These are phyloP conservation scores for Oemleria cerasiformis DNA, from an alignment of 306 rosid species.

Conservation along the genomic window DNA sequence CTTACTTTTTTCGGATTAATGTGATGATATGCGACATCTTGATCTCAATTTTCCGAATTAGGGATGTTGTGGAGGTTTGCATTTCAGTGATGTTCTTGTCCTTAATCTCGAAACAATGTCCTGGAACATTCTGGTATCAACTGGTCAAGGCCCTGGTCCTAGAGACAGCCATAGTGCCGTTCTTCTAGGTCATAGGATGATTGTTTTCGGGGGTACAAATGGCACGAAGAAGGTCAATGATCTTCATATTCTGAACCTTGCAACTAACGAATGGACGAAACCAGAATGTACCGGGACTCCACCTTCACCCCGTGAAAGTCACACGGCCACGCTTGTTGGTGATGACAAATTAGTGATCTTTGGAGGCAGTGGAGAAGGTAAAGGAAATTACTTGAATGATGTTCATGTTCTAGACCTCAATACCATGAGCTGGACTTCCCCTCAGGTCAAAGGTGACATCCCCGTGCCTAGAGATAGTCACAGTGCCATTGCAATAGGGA, in stretches of 20 bases:
- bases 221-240: slow-evolving; percentile 88
- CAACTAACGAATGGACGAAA: slow-evolving; percentile 61
- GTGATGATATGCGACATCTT: background rate
- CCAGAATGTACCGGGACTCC: slow-evolving; percentile 72
- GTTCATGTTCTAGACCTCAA: slow-evolving; percentile 68
- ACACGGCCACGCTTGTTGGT: slow-evolving; percentile 72
- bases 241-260: slow-evolving; percentile 65
- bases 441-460: slow-evolving; percentile 62
- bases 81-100: slow-evolving; percentile 77
- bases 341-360: slow-evolving; percentile 66
- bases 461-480: slow-evolving; percentile 97
- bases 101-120: slow-evolving; percentile 69
- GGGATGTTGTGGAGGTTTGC: slow-evolving; percentile 98
- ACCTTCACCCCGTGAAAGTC: slow-evolving; percentile 93
- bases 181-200: slow-evolving; percentile 59
- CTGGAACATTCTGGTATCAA: slow-evolving; percentile 62
- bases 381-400: slow-evolving; percentile 79
- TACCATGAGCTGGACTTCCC: slow-evolving; percentile 75
- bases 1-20: background rate
- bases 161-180: slow-evolving; percentile 93
- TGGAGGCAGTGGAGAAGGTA: slow-evolving; percentile 98
- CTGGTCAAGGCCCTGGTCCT: slow-evolving; percentile 84
- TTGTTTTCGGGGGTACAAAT: slow-evolving; percentile 94
- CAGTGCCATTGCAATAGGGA: slow-evolving; percentile 62
- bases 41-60: slow-evolving; percentile 29